Evolutionary conservation across 495 filamentous ascomycete genomes (phyloP).

Genomic region (Lasiosphaeriaceae sp.): DNA sequence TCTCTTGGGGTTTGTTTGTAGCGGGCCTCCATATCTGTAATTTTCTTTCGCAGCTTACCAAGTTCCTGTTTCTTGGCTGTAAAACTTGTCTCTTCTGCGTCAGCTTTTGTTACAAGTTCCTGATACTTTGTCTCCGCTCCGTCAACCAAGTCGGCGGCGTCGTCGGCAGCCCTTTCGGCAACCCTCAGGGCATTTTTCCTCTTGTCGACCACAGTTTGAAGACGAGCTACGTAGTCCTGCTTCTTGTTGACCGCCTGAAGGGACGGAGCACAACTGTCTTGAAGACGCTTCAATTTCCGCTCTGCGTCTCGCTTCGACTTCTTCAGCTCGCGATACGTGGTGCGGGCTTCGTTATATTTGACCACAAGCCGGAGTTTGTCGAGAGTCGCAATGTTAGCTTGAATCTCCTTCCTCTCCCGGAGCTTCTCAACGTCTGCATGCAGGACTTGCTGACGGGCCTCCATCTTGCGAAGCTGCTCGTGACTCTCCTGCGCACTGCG

Average conservation of each 20-base stretch:
- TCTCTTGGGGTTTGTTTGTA: slow-evolving; percentile 42
- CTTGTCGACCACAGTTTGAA: slow-evolving; percentile 46
- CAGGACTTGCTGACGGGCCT: slow-evolving; percentile 71
- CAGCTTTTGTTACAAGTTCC: slow-evolving; percentile 49
- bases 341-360: slow-evolving; percentile 51
- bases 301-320: slow-evolving; percentile 42
- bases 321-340: slow-evolving; percentile 43
- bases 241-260: slow-evolving; percentile 63
- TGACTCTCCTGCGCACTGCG: slow-evolving; percentile 53
- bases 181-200: slow-evolving; percentile 49
- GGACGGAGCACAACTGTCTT: slow-evolving; percentile 62
- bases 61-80: slow-evolving; percentile 51
- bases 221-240: slow-evolving; percentile 50
- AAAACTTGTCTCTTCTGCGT: slow-evolving; percentile 54
- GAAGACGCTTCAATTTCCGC: slow-evolving; percentile 51
- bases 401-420: slow-evolving; percentile 65
- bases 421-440: slow-evolving; percentile 81
- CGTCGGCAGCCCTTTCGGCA: slow-evolving; percentile 51
- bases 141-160: slow-evolving; percentile 46
- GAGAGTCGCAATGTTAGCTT: slow-evolving; percentile 62
- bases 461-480: slow-evolving; percentile 59
- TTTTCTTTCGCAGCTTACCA: slow-evolving; percentile 34
- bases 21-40: slow-evolving; percentile 41
- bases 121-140: slow-evolving; percentile 50
- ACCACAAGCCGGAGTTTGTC: slow-evolving; percentile 62